phyloP scores from a whole-genome alignment of 2,329 filamentous ascomycete species.

The Lomentospora prolificans region DNA sequence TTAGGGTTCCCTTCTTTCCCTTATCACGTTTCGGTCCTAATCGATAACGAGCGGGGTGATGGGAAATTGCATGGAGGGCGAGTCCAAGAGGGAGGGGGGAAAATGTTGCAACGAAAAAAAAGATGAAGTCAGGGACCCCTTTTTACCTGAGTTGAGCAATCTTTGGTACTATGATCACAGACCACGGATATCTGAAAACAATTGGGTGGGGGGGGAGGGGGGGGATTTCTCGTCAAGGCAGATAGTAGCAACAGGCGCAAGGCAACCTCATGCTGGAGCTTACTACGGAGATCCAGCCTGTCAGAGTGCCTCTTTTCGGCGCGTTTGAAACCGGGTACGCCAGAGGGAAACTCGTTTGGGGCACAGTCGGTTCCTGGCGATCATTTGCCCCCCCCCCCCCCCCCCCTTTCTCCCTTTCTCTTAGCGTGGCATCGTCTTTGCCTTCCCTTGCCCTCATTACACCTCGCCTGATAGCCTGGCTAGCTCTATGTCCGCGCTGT shows the following conservation, averaged over 20 bases:
- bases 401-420: no score
- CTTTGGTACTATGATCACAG: neutral
- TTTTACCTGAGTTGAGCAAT: neutral
- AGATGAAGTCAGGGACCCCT: no score
- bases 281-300: no score
- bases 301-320: neutral
- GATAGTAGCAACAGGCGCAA: no score
- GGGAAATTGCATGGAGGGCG: neutral
- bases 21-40: neutral
- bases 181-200: neutral
- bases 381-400: neutral
- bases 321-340: conserved; percentile 8
- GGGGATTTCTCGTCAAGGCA: neutral
- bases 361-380: conserved; percentile 4
- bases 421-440: neutral
- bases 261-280: no score
- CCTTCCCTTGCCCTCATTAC: neutral
- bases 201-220: neutral
- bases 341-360: conserved; percentile 3
- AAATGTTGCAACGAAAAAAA: neutral
- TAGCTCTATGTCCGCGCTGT: no score
- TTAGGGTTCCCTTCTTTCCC: neutral
- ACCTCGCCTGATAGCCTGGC: neutral
- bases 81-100: neutral
- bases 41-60: neutral